Evolutionary conservation across 2,329 filamentous ascomycete genomes (phyloP).

Genomic region (Colletotrichum tabaci): DNA sequence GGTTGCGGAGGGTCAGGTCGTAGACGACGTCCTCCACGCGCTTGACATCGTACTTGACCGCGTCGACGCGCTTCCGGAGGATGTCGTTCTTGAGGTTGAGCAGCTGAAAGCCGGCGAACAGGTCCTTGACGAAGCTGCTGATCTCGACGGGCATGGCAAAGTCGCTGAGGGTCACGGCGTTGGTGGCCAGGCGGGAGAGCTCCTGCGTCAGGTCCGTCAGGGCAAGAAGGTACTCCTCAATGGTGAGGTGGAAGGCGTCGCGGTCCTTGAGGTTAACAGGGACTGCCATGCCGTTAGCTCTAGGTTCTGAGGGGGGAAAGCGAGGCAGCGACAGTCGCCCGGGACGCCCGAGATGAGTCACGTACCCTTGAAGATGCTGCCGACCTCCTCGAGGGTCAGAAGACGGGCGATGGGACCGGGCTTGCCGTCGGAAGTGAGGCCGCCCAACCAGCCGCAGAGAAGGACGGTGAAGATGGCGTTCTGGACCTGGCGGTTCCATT

Average conservation of each 20-base stretch:
- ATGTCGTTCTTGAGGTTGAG: conserved; percentile 98
- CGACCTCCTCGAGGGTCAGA: conserved; percentile 90
- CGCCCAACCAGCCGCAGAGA: conserved; percentile 83
- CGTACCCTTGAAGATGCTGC: conserved; percentile 80
- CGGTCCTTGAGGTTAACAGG: conserved; percentile 91
- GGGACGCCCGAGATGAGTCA: conserved; percentile 12
- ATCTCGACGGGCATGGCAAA: conserved; percentile 89
- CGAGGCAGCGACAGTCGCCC: background rate
- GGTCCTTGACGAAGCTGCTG: conserved; percentile 92
- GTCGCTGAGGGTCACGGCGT: conserved; percentile 93
- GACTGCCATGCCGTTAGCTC: conserved; percentile 65
- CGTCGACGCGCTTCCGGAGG: conserved; percentile 88
- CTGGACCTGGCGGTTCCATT: conserved; percentile 89
- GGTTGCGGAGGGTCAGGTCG: conserved; percentile 88
- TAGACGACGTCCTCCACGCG: conserved; percentile 99
- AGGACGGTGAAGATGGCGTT: conserved; percentile 76
- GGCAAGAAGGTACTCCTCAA: conserved; percentile 95
- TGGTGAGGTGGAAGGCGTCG: conserved; percentile 94
- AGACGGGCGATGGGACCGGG: conserved; percentile 74
- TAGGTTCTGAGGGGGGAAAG: background rate
- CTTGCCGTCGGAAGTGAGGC: conserved; percentile 69
- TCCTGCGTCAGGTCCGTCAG: conserved; percentile 92
- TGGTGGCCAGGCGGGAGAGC: conserved; percentile 90
- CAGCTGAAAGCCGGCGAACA: conserved; percentile 96
- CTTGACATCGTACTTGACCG: conserved; percentile 97